phyloP scores from a whole-genome alignment of 148 eudicot genomes.

The Heliosperma pusillum region DNA sequence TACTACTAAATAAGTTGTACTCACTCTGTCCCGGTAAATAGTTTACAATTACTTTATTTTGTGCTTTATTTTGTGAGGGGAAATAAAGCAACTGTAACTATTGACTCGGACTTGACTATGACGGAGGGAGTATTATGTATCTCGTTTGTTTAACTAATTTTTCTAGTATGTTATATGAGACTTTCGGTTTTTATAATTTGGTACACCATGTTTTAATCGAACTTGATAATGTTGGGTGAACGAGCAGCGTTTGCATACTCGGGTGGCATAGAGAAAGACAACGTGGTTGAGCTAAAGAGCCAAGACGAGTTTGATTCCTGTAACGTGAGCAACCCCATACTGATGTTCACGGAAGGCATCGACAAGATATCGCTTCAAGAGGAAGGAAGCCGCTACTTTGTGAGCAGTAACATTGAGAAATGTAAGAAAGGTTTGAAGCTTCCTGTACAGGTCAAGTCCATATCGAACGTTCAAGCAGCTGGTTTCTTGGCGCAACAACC shows the following conservation, averaged over 20 bases:
- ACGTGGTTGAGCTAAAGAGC: constrained; percentile 56
- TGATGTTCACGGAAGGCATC: constrained; percentile 57
- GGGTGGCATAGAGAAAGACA: constrained; percentile 44
- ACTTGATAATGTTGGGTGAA: not conserved
- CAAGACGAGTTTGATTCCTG: constrained; percentile 59
- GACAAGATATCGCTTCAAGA: constrained; percentile 45
- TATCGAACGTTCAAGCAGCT: constrained; percentile 19
- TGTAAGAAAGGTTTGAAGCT: constrained; percentile 73
- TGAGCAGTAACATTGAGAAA: constrained; percentile 49
- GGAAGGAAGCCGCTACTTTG: constrained; percentile 72
- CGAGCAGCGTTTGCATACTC: constrained; percentile 67
- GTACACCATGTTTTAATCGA: not conserved
- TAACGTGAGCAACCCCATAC: constrained; percentile 62
- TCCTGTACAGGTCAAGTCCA: constrained; percentile 51
- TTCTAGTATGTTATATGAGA: no score
- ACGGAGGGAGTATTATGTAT: no score
- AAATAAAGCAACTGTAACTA: no score
- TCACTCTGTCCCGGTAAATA: no score
- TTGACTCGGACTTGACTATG: no score
- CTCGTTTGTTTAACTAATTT: no score
- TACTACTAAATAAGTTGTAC: no score
- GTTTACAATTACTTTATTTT: no score
- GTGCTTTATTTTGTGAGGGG: no score
- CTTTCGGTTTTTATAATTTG: no score
- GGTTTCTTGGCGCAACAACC: constrained; percentile 23